Evolutionary conservation across 371 early-diverging fungal genomes (phyloP).

Genomic region (Apophysomyces sp.): DNA sequence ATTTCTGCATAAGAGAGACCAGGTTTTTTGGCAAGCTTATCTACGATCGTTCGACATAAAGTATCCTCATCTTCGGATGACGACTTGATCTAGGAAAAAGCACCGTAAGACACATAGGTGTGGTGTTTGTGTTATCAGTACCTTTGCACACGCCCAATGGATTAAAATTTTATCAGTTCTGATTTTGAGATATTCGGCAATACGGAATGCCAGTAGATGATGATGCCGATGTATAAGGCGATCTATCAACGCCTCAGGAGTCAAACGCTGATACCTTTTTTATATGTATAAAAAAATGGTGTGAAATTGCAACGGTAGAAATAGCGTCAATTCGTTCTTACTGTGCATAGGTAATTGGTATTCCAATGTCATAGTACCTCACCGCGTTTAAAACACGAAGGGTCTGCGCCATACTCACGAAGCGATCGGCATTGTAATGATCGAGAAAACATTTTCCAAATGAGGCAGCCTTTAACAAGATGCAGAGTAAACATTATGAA

Average conservation of each 20-base stretch:
- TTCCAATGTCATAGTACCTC: conserved; percentile 80
- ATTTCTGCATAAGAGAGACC: conserved; percentile 89
- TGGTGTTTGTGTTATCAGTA: conserved; percentile 19
- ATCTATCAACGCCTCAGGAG: conserved; percentile 78
- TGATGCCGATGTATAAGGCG: conserved; percentile 82
- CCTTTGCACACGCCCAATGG: conserved; percentile 96
- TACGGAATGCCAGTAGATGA: conserved; percentile 82
- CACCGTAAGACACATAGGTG: neutral
- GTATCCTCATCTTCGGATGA: conserved; percentile 87
- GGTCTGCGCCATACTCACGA: conserved; percentile 85
- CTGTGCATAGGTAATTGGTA: conserved; percentile 89
- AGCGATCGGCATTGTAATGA: conserved; percentile 77
- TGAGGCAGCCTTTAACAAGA: conserved; percentile 75
- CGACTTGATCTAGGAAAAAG: conserved; percentile 62
- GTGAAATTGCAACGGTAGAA: neutral
- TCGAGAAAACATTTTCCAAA: conserved; percentile 94
- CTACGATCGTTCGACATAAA: conserved; percentile 75
- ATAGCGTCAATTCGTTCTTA: conserved; percentile 41
- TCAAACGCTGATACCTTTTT: conserved; percentile 73
- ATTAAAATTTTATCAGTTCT: conserved; percentile 82
- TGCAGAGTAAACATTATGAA: neutral
- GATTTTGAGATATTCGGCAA: conserved; percentile 83
- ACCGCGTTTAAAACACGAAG: conserved; percentile 91
- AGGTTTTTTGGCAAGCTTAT: conserved; percentile 70
- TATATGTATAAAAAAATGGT: conserved; percentile 17